Conservation (phyloP, 805 yeast genomes). For the Candida parachauliodes region DNA sequence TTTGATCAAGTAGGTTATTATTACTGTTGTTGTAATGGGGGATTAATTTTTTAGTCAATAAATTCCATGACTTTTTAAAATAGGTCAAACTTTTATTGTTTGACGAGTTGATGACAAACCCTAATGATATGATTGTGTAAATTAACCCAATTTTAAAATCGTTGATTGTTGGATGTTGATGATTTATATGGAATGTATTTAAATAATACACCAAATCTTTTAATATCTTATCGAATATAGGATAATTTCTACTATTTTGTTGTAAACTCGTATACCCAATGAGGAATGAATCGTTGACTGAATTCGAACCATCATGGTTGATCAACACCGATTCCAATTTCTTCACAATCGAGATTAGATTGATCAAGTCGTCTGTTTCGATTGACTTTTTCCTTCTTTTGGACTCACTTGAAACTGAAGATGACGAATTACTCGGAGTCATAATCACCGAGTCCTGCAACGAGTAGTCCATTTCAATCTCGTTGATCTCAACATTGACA, state of each 20-base stretch:
- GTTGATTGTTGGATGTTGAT: not conserved
- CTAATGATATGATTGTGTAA: slow-evolving; percentile 44
- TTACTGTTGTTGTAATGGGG: slow-evolving; percentile 30
- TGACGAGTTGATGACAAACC: slow-evolving; percentile 27
- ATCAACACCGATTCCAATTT: slow-evolving; percentile 17
- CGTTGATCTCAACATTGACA: not conserved
- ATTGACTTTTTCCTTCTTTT: not conserved
- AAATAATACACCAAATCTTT: slow-evolving; percentile 21
- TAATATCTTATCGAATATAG: slow-evolving; percentile 18
- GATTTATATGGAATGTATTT: slow-evolving; percentile 15
- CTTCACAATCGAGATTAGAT: slow-evolving; percentile 26
- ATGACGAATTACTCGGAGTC: slow-evolving; percentile 3
- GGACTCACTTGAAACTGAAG: not conserved
- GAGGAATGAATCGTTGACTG: slow-evolving; percentile 26
- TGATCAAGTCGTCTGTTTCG: slow-evolving; percentile 19
- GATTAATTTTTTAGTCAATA: slow-evolving; percentile 30
- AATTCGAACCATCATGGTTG: slow-evolving; percentile 12
- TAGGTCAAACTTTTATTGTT: slow-evolving; percentile 30
- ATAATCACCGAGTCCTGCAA: not conserved
- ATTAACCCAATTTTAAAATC: slow-evolving; percentile 36
- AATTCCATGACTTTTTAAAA: slow-evolving; percentile 45
- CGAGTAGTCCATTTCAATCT: not conserved
- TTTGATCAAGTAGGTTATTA: slow-evolving; percentile 23
- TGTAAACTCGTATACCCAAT: slow-evolving; percentile 27
- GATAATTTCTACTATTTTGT: slow-evolving; percentile 11